Evolutionary conservation across 2,329 filamentous ascomycete species (phyloP).

Genomic region (Metarhizium rileyi): DNA sequence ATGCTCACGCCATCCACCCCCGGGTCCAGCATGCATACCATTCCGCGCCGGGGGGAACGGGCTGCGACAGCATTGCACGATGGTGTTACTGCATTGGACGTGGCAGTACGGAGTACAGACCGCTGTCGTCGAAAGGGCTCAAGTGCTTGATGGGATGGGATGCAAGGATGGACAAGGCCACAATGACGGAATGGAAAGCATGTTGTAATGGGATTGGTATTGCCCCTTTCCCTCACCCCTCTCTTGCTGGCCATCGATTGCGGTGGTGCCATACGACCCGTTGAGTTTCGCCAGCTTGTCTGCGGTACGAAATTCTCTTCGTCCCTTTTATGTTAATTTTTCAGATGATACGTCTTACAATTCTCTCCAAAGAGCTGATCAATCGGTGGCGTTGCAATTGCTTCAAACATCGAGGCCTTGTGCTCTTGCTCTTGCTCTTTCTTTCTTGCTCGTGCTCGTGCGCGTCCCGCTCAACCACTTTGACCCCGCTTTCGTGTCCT

Average conservation of each 20-base stretch:
- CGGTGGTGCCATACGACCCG: neutral
- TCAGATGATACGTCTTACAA: no score
- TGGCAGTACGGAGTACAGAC: neutral
- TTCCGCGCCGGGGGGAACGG: neutral
- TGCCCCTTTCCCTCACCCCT: neutral
- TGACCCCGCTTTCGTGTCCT: slow-evolving; percentile 1
- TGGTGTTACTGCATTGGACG: neutral
- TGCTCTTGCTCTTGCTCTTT: no score
- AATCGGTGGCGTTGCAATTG: no score
- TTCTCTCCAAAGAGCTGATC: no score
- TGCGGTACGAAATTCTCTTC: no score
- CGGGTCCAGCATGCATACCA: neutral
- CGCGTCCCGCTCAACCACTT: neutral
- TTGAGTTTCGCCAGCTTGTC: neutral
- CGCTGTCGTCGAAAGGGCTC: no score
- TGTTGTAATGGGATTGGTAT: neutral
- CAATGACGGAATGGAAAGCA: neutral
- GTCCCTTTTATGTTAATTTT: no score
- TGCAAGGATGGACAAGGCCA: neutral
- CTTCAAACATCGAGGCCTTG: no score
- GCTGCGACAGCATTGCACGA: neutral
- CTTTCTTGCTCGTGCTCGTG: no score
- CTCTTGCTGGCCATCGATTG: no score
- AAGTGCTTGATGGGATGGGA: neutral
- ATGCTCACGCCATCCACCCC: no score